Percentiles rank a stretch among this genome's conserved stretches.
These are phyloP conservation scores for Boletellus sp. DNA, from an alignment of 768 basidiomycete species.

Conservation along the genomic window DNA sequence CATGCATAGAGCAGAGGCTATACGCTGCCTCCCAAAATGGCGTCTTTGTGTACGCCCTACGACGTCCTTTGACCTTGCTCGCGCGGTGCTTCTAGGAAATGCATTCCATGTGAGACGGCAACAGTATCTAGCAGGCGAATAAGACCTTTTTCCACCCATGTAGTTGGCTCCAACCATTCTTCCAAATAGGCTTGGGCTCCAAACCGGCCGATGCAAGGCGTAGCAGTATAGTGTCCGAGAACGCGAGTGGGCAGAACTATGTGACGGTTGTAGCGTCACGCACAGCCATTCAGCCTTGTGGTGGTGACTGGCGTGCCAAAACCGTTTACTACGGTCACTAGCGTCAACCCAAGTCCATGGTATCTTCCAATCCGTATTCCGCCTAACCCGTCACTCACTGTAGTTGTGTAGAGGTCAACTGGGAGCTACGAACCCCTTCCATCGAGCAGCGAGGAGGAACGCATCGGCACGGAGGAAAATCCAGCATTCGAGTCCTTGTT, in stretches of 20 bases:
- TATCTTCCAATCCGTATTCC: background rate
- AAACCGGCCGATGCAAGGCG: no score
- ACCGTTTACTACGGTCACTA: no score
- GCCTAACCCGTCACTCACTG: background rate
- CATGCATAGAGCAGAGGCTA: conserved; percentile 42
- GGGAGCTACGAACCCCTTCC: conserved; percentile 16
- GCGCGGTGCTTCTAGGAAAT: conserved; percentile 50
- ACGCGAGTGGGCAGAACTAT: no score
- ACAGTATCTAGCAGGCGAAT: background rate
- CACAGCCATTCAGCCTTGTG: no score
- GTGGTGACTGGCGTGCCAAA: no score
- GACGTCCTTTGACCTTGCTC: conserved; percentile 54
- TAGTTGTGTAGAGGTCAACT: conserved; percentile 1
- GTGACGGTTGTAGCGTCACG: no score
- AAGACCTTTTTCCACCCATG: conserved; percentile 69
- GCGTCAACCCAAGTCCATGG: conserved; percentile 16
- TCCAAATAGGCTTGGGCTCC: no score
- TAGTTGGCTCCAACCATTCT: conserved; percentile 68
- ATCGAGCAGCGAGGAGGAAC: conserved; percentile 11
- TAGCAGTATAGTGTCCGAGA: no score
- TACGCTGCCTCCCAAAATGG: conserved; percentile 58
- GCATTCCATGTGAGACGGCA: background rate
- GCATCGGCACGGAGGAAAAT: conserved; percentile 8
- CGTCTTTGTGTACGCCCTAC: conserved; percentile 52
- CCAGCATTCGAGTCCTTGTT: conserved; percentile 17